Conservation (phyloP, 176 grass and related monocot genomes). For the Cenchrus purpureus region DNA sequence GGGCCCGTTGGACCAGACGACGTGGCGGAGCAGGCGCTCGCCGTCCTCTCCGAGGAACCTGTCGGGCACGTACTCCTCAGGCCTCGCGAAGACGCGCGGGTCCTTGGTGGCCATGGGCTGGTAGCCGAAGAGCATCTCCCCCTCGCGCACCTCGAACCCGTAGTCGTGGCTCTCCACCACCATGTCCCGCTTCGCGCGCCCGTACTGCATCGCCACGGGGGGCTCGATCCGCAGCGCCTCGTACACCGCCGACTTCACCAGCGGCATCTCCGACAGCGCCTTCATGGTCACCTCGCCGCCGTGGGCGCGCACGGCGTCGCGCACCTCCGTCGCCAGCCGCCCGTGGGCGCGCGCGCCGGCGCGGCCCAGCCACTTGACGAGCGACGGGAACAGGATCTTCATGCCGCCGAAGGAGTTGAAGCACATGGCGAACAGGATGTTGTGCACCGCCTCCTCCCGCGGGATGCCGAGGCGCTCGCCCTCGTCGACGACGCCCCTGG, state of each 20-base stretch:
- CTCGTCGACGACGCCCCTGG: slow-evolving; percentile 64
- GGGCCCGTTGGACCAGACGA: slow-evolving; percentile 96
- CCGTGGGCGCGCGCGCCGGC: slow-evolving; percentile 76
- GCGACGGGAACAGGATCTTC: slow-evolving; percentile 71
- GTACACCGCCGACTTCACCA: slow-evolving; percentile 89
- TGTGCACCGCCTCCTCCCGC: slow-evolving; percentile 82
- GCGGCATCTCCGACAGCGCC: slow-evolving; percentile 86
- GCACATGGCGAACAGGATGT: slow-evolving; percentile 95
- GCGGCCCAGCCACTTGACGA: slow-evolving; percentile 89
- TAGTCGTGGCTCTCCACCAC: slow-evolving; percentile 96
- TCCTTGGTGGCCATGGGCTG: slow-evolving; percentile 99
- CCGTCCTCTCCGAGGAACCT: slow-evolving; percentile 83
- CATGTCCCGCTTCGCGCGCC: slow-evolving; percentile 86
- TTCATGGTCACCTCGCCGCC: slow-evolving; percentile 63
- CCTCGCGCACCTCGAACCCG: slow-evolving; percentile 78
- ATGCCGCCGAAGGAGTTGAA: slow-evolving; percentile 98
- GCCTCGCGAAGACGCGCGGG: slow-evolving; percentile 72
- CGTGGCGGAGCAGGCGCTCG: slow-evolving; percentile 63
- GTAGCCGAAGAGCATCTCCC: slow-evolving; percentile 98
- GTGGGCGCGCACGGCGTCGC: slow-evolving; percentile 56
- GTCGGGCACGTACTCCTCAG: slow-evolving; percentile 82
- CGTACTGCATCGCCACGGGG: slow-evolving; percentile 94
- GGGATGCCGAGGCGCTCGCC: slow-evolving; percentile 71
- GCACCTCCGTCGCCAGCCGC: slow-evolving; percentile 74
- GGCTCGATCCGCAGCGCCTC: slow-evolving; percentile 94